Conservation (phyloP, 768 basidiomycete genomes). For the Kwoniella dejecticola region DNA sequence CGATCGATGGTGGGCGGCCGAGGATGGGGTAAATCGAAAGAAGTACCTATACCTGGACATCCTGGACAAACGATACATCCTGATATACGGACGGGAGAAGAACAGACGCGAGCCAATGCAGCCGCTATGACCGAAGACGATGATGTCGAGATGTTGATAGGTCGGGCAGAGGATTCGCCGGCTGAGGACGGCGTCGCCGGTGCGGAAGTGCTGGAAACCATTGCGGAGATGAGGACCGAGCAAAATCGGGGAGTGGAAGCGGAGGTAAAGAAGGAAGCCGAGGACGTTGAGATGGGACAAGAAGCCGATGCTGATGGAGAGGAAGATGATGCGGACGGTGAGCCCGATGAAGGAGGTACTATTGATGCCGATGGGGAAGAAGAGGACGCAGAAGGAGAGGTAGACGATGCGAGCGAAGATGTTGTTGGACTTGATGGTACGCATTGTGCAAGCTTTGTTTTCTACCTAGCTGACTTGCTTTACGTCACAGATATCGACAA, state of each 20-base stretch:
- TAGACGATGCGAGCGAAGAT: conserved; percentile 44
- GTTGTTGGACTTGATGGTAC: conserved; percentile 43
- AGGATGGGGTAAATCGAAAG: conserved; percentile 42
- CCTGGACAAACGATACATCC: not conserved
- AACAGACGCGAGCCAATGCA: not conserved
- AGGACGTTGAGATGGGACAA: conserved; percentile 19
- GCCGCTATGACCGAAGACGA: conserved; percentile 57
- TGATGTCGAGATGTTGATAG: conserved; percentile 49
- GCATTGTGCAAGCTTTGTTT: not conserved
- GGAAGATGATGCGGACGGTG: conserved; percentile 32
- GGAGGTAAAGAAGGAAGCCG: conserved; percentile 24
- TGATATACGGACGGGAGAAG: conserved; percentile 1
- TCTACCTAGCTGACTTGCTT: too few relatives aligned
- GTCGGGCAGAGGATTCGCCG: conserved; percentile 59
- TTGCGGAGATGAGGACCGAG: conserved; percentile 17
- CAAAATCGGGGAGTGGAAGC: conserved; percentile 2
- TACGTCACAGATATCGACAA: conserved; percentile 27
- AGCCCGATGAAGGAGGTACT: conserved; percentile 56
- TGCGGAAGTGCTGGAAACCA: conserved; percentile 18
- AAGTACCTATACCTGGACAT: conserved; percentile 32
- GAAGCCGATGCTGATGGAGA: conserved; percentile 29
- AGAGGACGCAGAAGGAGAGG: conserved; percentile 34
- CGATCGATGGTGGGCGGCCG: conserved; percentile 60
- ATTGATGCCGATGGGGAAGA: conserved; percentile 47
- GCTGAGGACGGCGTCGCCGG: conserved; percentile 60